Evolutionary conservation across 2,329 filamentous ascomycete species (phyloP), one percentile per base, ranked within the genome.

Genomic region (Arthroderma uncinatum): DNA sequence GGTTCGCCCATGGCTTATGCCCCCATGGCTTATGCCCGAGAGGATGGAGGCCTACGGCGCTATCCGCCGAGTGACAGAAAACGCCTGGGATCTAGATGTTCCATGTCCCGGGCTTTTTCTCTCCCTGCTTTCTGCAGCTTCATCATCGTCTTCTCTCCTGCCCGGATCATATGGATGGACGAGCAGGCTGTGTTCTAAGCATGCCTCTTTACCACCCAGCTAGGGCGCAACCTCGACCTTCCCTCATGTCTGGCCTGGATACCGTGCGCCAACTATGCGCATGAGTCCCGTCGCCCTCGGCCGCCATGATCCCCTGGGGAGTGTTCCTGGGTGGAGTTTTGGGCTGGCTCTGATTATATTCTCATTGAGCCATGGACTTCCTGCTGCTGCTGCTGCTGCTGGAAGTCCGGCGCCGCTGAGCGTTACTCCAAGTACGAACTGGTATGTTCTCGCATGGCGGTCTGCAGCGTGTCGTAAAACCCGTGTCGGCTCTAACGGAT

Each of bases 381-480:
- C n/a, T 16, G 42, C 53, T n/a, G 36, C 34, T 5, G 19, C 36
- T 16, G 25, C n/a, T 34, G n/a, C 36, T 28, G 37, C 53, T 37
- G 39, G 19, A 21, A 16, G 39, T 7, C 50, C 28, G 28, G 16
- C 50, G n/a, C 60, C 60, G 36, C 33, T 61, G 37, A 48, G 53
- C 16, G 28, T 61, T 34, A 53, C 58, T 14, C 44, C 54, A 1
- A 54, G 39, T 19, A 34, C 47, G 28, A 55, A 58, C 10, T 61
- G 60, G 60, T 61, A 57, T 55, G 56, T 52, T 54, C 14, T 7
- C 10, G 2, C 16, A 16, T 16, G 10, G 2, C 12, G 5, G 10
- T n/a, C 40, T 7, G 12, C 23, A 2, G 1, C n/a, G 8, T 48
- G 44, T 47, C 16, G 42, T 6, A 42, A 2, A 42, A 10, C 12